Percentiles rank a stretch among this genome's conserved stretches.
phyloP scores from a whole-genome alignment of 2,329 filamentous ascomycete genomes.

The Penicillium sp. region DNA sequence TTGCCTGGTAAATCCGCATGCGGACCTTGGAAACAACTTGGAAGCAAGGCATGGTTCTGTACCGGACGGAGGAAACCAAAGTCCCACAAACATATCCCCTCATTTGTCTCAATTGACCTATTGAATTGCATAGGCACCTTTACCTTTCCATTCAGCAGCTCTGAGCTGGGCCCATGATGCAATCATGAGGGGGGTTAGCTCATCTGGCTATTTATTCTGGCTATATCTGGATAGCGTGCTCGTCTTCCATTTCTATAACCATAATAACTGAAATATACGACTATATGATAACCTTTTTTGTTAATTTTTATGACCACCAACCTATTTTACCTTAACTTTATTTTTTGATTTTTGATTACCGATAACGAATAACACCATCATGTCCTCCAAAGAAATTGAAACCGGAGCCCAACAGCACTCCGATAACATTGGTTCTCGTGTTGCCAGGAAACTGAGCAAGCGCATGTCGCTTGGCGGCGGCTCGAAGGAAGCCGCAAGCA shows the following conservation, averaged over 20 bases:
- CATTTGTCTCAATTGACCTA: background rate
- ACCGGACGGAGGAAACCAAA: constrained; percentile 1
- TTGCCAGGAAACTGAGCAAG: constrained; percentile 23
- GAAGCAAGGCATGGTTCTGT: constrained; percentile 5
- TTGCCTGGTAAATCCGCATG: constrained; percentile 10
- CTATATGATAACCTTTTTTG: constrained; percentile 18
- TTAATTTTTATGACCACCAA: constrained; percentile 3
- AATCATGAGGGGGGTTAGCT: constrained; percentile 10
- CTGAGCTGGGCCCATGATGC: constrained; percentile 25
- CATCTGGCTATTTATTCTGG: constrained; percentile 17
- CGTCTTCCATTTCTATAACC: background rate
- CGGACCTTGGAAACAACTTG: constrained; percentile 12
- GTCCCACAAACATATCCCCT: constrained; percentile 3
- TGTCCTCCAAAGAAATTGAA: constrained; percentile 19
- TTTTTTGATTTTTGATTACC: constrained; percentile 4
- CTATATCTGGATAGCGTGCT: background rate
- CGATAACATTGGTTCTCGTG: constrained; percentile 18
- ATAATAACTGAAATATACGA: constrained; percentile 22
- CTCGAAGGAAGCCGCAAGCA: constrained; percentile 19
- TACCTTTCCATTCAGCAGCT: too few relatives aligned
- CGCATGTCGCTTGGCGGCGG: constrained; percentile 14
- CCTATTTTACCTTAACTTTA: constrained; percentile 6
- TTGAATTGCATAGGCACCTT: background rate
- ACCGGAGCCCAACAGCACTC: constrained; percentile 13
- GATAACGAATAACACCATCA: constrained; percentile 7